Evolutionary conservation across 2,329 filamentous ascomycete genomes (phyloP), one percentile per base, ranked within the genome.

Genomic region (Chaetomiaceae sp.): DNA sequence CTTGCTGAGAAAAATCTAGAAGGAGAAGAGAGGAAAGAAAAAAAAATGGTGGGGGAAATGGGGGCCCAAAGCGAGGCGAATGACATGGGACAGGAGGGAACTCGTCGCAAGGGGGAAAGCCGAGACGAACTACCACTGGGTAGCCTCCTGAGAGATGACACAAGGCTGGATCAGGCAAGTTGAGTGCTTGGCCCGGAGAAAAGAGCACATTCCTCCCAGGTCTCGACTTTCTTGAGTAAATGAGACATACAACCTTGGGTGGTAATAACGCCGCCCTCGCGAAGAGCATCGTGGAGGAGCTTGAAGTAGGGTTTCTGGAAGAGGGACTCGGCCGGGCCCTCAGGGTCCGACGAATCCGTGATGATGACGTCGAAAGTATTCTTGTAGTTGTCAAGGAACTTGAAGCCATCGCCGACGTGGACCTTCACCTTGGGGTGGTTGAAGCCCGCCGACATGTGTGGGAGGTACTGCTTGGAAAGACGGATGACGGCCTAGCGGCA

Each of bases 231-330:
- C 71, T 67, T 70, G 65, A 73, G 70, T 81, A 78, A 83, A 81
- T 85, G 86, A 84, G 63, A 89, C 90, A 82, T 90, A 95, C 90
- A 95, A 99, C 94, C 94, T 96, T 99, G 94, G 71, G 94, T 99
- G 75, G 90, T 92, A 77, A 99, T 97, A 70, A 99, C 90, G 78
- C 94, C 94, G 75, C 91, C 92, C 67, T 96, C 90, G 63, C 89
- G 85, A 65, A 97, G 85, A 66, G 94, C 94, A 68, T 86, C 88
- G 72, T 87, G 80, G 58, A 99, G 82, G 64, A 99, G 85, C 81
- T 96, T 81, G 75, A 97, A 99, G 83, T 99, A 99, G 58, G 90
- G 87, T 81, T 96, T 96, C 82, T 97, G 84, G 87, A 99, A 99
- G 61, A 99, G 82, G 66, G 82, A 86, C 83, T 97, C 91, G 64